Conservation (phyloP, 2,329 filamentous ascomycete species). For the Ramularia collo-cygni region DNA sequence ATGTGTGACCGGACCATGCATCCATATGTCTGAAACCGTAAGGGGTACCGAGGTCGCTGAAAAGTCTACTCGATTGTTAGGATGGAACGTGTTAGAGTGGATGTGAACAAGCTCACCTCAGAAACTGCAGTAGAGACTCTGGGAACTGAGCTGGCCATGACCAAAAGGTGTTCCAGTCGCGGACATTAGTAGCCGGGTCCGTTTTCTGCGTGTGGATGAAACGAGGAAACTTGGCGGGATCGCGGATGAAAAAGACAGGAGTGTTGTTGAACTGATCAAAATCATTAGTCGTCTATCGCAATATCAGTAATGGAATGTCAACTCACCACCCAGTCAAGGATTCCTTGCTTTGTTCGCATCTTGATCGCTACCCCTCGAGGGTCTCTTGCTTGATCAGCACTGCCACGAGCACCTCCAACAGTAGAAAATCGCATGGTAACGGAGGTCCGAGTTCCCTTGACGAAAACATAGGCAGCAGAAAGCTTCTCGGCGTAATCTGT, state of each 20-base stretch:
- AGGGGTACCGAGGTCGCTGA: constrained; percentile 46
- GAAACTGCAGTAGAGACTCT: constrained; percentile 44
- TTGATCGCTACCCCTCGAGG: constrained; percentile 46
- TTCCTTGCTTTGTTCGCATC: constrained; percentile 43
- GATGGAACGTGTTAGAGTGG: too few relatives aligned
- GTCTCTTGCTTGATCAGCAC: constrained; percentile 48
- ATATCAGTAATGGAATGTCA: neutral
- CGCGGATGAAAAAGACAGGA: constrained; percentile 38
- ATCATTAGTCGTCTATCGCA: too few relatives aligned
- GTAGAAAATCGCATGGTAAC: constrained; percentile 72
- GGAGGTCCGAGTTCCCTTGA: constrained; percentile 59
- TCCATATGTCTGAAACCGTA: constrained; percentile 33
- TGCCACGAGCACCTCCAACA: constrained; percentile 71
- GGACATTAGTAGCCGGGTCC: constrained; percentile 30
- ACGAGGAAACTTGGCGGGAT: constrained; percentile 38
- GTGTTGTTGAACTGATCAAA: constrained; percentile 13
- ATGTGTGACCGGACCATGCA: constrained; percentile 15
- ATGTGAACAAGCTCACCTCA: constrained; percentile 31
- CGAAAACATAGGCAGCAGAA: constrained; percentile 52
- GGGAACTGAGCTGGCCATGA: constrained; percentile 40
- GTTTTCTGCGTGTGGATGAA: constrained; percentile 36
- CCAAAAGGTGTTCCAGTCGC: constrained; percentile 36
- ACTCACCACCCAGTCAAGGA: constrained; percentile 14
- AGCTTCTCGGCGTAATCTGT: constrained; percentile 25
- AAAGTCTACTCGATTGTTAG: constrained; percentile 27